Conservation (phyloP, 495 filamentous ascomycete species). For the Astrothelium subdiscretum region DNA sequence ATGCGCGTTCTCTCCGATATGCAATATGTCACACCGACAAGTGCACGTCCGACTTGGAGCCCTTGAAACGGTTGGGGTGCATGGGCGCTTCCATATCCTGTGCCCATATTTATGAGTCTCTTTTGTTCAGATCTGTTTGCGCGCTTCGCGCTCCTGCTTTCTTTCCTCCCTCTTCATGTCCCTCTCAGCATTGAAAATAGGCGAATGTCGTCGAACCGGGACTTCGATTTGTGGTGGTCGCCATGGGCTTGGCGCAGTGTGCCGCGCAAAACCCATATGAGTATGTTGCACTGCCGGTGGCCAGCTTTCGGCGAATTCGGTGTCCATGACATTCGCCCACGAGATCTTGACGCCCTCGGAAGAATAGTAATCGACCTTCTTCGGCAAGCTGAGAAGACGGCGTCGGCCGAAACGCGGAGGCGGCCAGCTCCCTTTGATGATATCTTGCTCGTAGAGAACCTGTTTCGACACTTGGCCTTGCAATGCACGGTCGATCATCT, state of each 20-base stretch:
- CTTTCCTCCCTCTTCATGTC: not conserved
- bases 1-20: too few relatives aligned
- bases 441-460: not conserved
- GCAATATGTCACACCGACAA: too few relatives aligned
- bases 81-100: too few relatives aligned
- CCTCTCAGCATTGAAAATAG: not conserved
- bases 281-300: conserved; percentile 13
- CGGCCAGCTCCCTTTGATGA: not conserved
- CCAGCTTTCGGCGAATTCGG: conserved; percentile 16
- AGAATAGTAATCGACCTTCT: conserved; percentile 1
- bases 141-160: not conserved
- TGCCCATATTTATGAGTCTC: too few relatives aligned
- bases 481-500: not conserved
- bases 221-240: not conserved
- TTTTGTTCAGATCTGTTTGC: not conserved
- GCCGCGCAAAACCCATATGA: conserved; percentile 7
- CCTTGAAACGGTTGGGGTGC: too few relatives aligned
- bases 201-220: not conserved
- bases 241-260: not conserved
- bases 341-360: conserved; percentile 11
- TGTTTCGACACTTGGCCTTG: not conserved
- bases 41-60: too few relatives aligned
- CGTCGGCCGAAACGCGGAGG: not conserved
- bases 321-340: conserved; percentile 18
- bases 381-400: not conserved